Percentiles rank a stretch among this genome's conserved stretches.
phyloP scores from a whole-genome alignment of 1,284 basidiomycete genomes.

The Apiotrichum mycotoxinovorans region DNA sequence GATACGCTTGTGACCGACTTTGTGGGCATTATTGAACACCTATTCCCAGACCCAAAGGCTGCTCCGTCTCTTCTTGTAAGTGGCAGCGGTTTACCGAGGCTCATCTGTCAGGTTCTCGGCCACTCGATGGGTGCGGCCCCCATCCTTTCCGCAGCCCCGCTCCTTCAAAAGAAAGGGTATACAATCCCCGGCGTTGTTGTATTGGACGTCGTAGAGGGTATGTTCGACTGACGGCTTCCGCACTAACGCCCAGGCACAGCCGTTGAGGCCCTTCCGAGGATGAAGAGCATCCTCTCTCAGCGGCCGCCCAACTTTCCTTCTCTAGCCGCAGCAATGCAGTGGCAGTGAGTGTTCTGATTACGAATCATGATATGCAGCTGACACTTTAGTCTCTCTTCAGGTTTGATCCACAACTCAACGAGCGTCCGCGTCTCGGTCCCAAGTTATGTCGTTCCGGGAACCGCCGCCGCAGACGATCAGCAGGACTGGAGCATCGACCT shows the following conservation, averaged over 20 bases:
- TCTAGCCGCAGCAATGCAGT: slow-evolving; percentile 80
- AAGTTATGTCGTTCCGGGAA: slow-evolving; percentile 59
- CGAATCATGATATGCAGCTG: not conserved
- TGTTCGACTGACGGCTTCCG: slow-evolving; percentile 7
- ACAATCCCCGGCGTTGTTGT: slow-evolving; percentile 77
- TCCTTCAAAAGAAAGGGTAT: slow-evolving; percentile 65
- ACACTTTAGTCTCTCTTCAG: slow-evolving; percentile 61
- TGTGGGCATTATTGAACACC: slow-evolving; percentile 60
- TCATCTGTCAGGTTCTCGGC: slow-evolving; percentile 64
- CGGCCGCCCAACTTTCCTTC: slow-evolving; percentile 80
- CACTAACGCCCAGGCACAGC: slow-evolving; percentile 67
- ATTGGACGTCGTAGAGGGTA: slow-evolving; percentile 94
- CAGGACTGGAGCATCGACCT: slow-evolving; percentile 79
- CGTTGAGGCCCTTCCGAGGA: slow-evolving; percentile 81
- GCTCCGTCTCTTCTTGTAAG: slow-evolving; percentile 72
- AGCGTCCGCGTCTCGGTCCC: slow-evolving; percentile 86
- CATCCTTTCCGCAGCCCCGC: slow-evolving; percentile 65
- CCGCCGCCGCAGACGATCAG: slow-evolving; percentile 20
- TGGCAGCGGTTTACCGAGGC: slow-evolving; percentile 17
- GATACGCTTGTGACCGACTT: slow-evolving; percentile 69
- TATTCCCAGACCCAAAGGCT: slow-evolving; percentile 63
- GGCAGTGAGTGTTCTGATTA: slow-evolving; percentile 70
- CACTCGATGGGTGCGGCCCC: slow-evolving; percentile 92
- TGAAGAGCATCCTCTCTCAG: slow-evolving; percentile 80
- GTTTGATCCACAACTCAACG: slow-evolving; percentile 69